Evolutionary conservation across 2,329 filamentous ascomycete species (phyloP), one percentile per base, ranked within the genome.

Genomic region (Penicillium griseofulvum): DNA sequence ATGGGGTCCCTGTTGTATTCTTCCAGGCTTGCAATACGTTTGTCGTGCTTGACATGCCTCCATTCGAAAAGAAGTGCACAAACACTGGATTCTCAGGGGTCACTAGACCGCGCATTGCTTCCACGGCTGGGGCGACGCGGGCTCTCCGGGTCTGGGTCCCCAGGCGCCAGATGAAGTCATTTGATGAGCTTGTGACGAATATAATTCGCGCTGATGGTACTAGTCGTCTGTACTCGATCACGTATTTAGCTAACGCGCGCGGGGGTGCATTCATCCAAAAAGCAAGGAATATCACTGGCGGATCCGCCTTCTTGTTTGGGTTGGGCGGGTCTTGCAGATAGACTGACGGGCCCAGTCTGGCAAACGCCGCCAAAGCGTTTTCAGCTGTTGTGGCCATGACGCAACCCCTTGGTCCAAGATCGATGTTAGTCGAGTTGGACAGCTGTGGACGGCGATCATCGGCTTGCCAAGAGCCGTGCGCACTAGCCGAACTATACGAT

Each of bases 21-120:
- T 61, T 70, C 62, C 78, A 81, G 10, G 67, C 59, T 16, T 64
- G 57, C 2, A 79, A 72, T 7, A 81, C 57, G 26, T 72, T 65
- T 5, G 66, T 67, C 4, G 71, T 67, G 6, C 74, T 74, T 47
- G 73, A 71, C 19, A 74, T 65, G 16, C 80, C 80, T 26, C 79
- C 80, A 55, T 82, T 80, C 22, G 78, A 81, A 67, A 81, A 82
- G 52, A 76, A 67, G 64, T 82, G 79, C 9, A 81, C 58, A 29
- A 77, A 70, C 10, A 71, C 64, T 6, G 71, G 62, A 67, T 61
- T 60, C 48, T 65, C 54, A 24, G 64, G 56, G 57, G 54, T 54
- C 41, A 57, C 59, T 42, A 49, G 67, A 29, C 56, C 53, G 44
- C 62, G 67, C 16, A 78, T 64, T 19, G 69, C 69, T 14, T 72